Base-by-base conservation (phyloP, 148 eudicot species). In the Nepenthes gracilis region DNA sequence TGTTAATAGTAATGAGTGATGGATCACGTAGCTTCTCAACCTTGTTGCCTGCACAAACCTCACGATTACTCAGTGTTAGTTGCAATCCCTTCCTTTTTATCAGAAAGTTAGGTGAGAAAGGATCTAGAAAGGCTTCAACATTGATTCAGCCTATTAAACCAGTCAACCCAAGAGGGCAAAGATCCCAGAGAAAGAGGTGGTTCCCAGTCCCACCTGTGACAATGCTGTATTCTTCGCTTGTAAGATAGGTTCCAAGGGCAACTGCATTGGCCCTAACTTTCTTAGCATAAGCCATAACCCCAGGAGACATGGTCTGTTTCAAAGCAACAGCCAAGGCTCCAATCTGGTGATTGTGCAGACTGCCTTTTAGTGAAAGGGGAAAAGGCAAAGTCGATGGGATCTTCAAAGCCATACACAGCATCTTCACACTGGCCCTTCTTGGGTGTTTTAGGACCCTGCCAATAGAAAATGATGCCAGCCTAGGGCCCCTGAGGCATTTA, bases 21-120 rank as follows among this genome's bases (percentile, higher is more conserved):
- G 75, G 63, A 47, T 85, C 90, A 64, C 81, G 72, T 34, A 85
- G 80, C 69, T 85, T 85, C 84, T 85, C 86, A 62, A 85, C 84
- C 72, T 79, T 85, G 54, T 79, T 78, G 56, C 90, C 90, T 78
- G 70, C 43, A 69, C 58, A 40, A 55, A 53, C 47, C n/a, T 34
- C 43, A 52, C 9, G 13, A 57, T 73, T 77, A 79, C 47, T 79
- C 81, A 12, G 13, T 4, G 33, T 14, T 38, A 1, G 12, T 38
- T 40, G 3, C 15, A 49, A 49, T 49, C n/a, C 23, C 23, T 23
- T 23, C 23, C 23, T 23, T 23, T 23, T 23, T 23, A 23, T 23
- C 23, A 23, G 23, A 23, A 23, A 23, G 23, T 23, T 23, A 23
- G 23, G 0, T 23, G 23, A 0, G 23, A 49, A 6, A 49, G 11